A percentile compares a stretch with the other conserved stretches of the same genome.
phyloP scores from a whole-genome alignment of 208 protist species.

The Phytomonas sp. region DNA sequence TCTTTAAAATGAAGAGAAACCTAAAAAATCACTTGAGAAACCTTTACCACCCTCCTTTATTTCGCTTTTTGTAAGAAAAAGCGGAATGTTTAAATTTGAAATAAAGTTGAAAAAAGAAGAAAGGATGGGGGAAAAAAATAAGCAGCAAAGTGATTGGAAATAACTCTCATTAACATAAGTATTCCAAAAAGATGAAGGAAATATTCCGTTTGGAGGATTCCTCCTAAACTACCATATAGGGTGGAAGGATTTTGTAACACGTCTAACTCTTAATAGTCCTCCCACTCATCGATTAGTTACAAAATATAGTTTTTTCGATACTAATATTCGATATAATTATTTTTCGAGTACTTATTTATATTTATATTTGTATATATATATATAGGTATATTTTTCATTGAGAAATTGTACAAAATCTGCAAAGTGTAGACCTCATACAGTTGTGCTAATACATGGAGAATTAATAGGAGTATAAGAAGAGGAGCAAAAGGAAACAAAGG shows the following conservation, averaged over 20 bases:
- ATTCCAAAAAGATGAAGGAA: background rate
- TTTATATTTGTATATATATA: background rate
- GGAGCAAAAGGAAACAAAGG: background rate
- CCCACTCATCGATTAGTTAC: background rate
- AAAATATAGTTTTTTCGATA: background rate
- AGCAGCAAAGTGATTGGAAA: background rate
- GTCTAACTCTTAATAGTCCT: background rate
- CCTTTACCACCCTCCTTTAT: background rate
- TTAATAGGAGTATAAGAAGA: background rate
- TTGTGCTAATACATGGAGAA: background rate
- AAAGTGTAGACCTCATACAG: background rate
- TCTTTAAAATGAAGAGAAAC: background rate
- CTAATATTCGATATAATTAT: conserved; percentile 1
- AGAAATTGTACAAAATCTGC: background rate
- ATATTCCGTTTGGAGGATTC: background rate
- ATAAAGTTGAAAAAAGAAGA: conserved; percentile 6
- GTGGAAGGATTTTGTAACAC: background rate
- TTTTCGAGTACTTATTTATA: background rate
- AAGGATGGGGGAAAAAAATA: conserved; percentile 1
- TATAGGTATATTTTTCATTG: background rate
- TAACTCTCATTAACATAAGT: background rate
- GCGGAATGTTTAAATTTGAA: background rate
- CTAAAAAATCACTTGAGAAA: background rate
- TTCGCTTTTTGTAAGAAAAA: background rate
- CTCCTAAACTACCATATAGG: background rate